Percentiles rank a stretch among this genome's conserved stretches.
Conservation (phyloP, 495 filamentous ascomycete species). For the Trypethelium eluteriae region DNA sequence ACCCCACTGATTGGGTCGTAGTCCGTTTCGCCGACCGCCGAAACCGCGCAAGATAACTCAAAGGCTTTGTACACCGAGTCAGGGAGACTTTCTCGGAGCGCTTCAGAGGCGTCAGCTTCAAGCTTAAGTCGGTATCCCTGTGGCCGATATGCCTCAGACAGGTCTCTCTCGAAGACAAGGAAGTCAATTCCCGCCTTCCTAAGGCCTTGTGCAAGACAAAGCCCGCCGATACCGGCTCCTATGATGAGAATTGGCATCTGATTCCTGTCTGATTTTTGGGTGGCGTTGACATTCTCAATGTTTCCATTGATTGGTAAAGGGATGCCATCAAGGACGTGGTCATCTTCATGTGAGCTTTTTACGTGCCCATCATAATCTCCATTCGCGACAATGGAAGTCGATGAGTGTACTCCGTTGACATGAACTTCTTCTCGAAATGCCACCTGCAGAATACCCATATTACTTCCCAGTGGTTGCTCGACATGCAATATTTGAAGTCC, state of each 20-base stretch:
- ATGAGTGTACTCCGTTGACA: not conserved
- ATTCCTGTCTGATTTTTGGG: constrained; percentile 12
- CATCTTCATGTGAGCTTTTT: not conserved
- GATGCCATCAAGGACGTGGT: not conserved
- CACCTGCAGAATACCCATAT: constrained; percentile 1
- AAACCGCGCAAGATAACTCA: constrained; percentile 22
- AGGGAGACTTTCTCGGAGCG: constrained; percentile 1
- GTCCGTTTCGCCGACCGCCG: constrained; percentile 24
- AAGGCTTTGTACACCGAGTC: constrained; percentile 14
- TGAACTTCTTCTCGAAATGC: not conserved
- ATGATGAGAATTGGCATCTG: constrained; percentile 43
- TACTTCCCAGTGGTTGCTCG: constrained; percentile 5
- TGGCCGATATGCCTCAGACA: constrained; percentile 16
- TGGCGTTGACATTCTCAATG: constrained; percentile 15
- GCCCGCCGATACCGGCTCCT: constrained; percentile 54
- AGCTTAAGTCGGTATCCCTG: constrained; percentile 27
- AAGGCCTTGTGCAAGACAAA: constrained; percentile 53
- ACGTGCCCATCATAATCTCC: not conserved
- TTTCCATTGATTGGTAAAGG: not conserved
- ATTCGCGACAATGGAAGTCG: not conserved
- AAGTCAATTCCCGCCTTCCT: constrained; percentile 32
- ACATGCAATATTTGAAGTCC: not conserved
- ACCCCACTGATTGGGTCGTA: constrained; percentile 22
- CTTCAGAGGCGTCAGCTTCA: constrained; percentile 1
- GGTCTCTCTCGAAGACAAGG: constrained; percentile 26